These are phyloP conservation scores for Acacia pycnantha DNA, from an alignment of 331 rosid species.

Conservation along the genomic window DNA sequence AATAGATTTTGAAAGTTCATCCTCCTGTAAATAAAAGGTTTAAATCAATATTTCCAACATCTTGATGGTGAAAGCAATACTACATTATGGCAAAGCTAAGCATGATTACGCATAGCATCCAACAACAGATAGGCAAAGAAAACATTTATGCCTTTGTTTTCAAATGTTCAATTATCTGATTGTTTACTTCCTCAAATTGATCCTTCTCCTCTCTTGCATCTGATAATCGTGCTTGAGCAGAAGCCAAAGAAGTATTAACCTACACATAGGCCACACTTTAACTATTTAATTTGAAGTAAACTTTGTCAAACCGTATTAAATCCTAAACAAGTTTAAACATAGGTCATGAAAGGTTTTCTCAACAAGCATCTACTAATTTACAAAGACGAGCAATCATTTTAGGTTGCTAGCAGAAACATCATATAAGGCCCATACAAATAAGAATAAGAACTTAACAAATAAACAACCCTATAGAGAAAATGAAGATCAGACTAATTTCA, in stretches of 20 bases:
- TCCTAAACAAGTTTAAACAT: neutral
- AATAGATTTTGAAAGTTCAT: slow-evolving; percentile 74
- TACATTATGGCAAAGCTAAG: neutral
- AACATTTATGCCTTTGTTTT: slow-evolving; percentile 58
- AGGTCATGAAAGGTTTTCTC: slow-evolving; percentile 5
- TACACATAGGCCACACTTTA: slow-evolving; percentile 31
- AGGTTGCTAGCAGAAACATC: slow-evolving; percentile 4
- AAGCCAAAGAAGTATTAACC: slow-evolving; percentile 81
- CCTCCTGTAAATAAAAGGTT: slow-evolving; percentile 63
- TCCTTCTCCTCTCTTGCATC: slow-evolving; percentile 93
- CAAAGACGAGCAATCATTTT: neutral
- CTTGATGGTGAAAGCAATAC: slow-evolving; percentile 25
- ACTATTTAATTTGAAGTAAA: slow-evolving; percentile 3
- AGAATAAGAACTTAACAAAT: slow-evolving; percentile 21
- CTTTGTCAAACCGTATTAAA: neutral
- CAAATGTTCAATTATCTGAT: slow-evolving; percentile 80
- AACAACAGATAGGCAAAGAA: slow-evolving; percentile 11
- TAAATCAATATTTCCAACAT: slow-evolving; percentile 25
- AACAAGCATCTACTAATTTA: slow-evolving; percentile 7
- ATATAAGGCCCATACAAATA: neutral
- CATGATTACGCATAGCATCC: slow-evolving; percentile 18
- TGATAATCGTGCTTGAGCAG: slow-evolving; percentile 81
- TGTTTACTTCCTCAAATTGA: slow-evolving; percentile 94
- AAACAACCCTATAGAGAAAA: slow-evolving; percentile 4
- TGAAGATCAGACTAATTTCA: neutral